Conservation (phyloP, 2,329 filamentous ascomycete species). For the Scedosporium minutisporum region DNA sequence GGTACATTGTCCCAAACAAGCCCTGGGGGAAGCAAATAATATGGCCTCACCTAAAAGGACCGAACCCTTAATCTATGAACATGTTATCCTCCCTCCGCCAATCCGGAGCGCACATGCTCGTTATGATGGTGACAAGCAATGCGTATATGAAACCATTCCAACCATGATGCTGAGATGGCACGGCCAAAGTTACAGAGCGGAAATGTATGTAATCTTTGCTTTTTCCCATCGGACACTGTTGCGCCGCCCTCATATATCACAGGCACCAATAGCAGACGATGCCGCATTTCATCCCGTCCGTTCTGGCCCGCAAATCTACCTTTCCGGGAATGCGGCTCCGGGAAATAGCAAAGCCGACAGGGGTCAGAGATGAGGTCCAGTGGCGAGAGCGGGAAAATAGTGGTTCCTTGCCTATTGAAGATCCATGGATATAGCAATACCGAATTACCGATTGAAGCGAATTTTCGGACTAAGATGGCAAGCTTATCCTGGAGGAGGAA, state of each 20-base stretch:
- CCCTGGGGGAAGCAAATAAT: no score
- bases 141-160: no score
- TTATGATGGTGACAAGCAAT: no score
- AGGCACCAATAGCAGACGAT: not conserved
- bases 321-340: conserved; percentile 3
- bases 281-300: not conserved
- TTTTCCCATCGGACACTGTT: not conserved
- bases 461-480: not conserved
- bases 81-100: no score
- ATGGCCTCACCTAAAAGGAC: no score
- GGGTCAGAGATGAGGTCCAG: not conserved
- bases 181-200: no score
- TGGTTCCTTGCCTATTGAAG: not conserved
- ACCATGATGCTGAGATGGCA: no score
- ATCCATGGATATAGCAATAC: not conserved
- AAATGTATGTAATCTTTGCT: not conserved
- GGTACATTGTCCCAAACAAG: no score
- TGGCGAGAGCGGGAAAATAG: not conserved
- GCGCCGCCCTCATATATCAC: conserved; percentile 3
- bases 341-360: not conserved
- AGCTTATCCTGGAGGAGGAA: not conserved
- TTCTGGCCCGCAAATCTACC: not conserved
- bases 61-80: no score
- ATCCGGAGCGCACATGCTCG: no score
- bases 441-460: not conserved